Conservation (phyloP, 73 alveolate species). For the Paramecium caudatum region DNA sequence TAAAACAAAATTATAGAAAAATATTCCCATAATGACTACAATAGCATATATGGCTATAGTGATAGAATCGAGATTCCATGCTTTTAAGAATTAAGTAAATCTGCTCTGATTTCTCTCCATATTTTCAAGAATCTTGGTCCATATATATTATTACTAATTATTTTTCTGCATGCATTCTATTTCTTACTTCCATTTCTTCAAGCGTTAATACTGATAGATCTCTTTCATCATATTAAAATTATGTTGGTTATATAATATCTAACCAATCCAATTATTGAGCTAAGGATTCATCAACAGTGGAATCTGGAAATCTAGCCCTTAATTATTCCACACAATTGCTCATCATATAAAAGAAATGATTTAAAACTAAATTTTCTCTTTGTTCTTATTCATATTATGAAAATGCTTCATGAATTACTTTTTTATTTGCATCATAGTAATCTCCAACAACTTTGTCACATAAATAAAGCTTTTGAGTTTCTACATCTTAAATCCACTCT, state of each 20-base stretch:
- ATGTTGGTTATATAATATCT: neutral
- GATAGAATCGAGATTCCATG: neutral
- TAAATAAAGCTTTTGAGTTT: constrained; percentile 24
- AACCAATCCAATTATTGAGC: constrained; percentile 1
- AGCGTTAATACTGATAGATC: neutral
- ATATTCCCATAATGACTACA: neutral
- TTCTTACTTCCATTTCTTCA: constrained; percentile 9
- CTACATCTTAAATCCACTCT: constrained; percentile 29
- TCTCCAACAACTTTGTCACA: constrained; percentile 31
- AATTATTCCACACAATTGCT: constrained; percentile 14
- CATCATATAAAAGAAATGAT: constrained; percentile 52
- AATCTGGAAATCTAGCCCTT: neutral
- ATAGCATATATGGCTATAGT: constrained; percentile 19
- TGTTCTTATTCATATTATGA: neutral
- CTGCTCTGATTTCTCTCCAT: constrained; percentile 14
- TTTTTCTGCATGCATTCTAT: constrained; percentile 13
- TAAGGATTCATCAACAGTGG: neutral
- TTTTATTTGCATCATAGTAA: neutral
- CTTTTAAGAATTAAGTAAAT: neutral
- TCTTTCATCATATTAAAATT: neutral
- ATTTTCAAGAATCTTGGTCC: neutral
- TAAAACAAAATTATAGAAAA: neutral
- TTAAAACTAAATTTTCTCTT: neutral
- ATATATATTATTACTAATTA: neutral
- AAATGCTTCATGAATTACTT: neutral